Percentiles rank a stretch among this genome's conserved stretches.
phyloP scores from a whole-genome alignment of 1,284 basidiomycete genomes.

The Austropuccinia psidii region DNA sequence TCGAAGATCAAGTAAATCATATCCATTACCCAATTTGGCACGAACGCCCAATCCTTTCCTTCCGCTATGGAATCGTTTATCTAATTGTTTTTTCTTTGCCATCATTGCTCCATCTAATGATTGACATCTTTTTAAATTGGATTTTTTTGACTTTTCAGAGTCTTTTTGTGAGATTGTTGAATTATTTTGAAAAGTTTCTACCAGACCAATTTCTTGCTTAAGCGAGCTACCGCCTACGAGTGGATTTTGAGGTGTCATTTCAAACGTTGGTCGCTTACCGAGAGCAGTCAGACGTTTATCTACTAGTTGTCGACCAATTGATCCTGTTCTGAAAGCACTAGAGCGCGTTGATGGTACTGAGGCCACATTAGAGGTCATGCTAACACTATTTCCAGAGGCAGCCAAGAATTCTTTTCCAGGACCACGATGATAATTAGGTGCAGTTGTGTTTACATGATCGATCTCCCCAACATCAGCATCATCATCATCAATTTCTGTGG shows the following conservation, averaged over 20 bases:
- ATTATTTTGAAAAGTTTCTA: neutral
- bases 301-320: conserved; percentile 27
- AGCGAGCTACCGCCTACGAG: conserved; percentile 49
- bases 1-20: conserved; percentile 52
- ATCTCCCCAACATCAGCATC: neutral
- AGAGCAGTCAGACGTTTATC: conserved; percentile 44
- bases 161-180: neutral
- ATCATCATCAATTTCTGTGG: neutral
- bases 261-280: conserved; percentile 37
- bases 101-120: conserved; percentile 45
- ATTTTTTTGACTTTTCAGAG: conserved; percentile 35
- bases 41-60: conserved; percentile 47
- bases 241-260: conserved; percentile 24
- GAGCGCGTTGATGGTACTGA: conserved; percentile 64
- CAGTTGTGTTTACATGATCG: conserved; percentile 9
- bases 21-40: conserved; percentile 60
- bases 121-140: conserved; percentile 39
- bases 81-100: conserved; percentile 43
- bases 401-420: conserved; percentile 60
- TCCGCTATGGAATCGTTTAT: conserved; percentile 40
- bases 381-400: conserved; percentile 89
- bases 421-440: conserved; percentile 48
- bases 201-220: conserved; percentile 15
- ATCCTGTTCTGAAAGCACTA: neutral
- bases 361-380: conserved; percentile 77